A percentile compares a stretch with the other conserved stretches of the same genome.
phyloP scores from a whole-genome alignment of 192 early-diverging fungal species.

The Podila clonocystis region DNA sequence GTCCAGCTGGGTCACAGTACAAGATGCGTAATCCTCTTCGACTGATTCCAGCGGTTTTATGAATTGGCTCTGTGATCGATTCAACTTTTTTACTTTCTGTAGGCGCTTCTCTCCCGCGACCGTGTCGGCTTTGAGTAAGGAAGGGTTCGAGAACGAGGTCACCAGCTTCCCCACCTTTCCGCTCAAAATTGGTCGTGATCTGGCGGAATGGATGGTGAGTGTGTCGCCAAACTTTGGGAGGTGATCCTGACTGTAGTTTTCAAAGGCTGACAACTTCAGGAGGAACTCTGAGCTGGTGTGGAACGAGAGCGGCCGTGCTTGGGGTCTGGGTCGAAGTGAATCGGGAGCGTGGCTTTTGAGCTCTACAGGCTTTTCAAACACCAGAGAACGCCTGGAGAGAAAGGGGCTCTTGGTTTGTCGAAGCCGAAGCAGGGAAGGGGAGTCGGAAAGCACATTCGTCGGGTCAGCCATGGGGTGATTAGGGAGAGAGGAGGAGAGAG shows the following conservation, averaged over 20 bases:
- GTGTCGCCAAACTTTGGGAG: not conserved
- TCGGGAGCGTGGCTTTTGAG: not conserved
- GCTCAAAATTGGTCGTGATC: not conserved
- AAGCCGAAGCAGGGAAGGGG: slow-evolving; percentile 10
- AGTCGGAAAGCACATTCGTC: slow-evolving; percentile 5
- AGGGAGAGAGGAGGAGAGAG: too few relatives aligned
- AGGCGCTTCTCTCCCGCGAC: not conserved
- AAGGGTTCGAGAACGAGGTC: slow-evolving; percentile 17
- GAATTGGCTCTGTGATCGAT: too few relatives aligned
- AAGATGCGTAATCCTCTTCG: too few relatives aligned
- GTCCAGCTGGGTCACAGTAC: too few relatives aligned
- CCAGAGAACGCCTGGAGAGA: not conserved
- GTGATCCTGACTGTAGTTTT: not conserved
- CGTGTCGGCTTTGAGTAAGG: not conserved
- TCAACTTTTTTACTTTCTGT: too few relatives aligned
- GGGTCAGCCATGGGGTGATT: not conserved
- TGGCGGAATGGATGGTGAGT: not conserved
- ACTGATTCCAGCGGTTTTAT: too few relatives aligned
- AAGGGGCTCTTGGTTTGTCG: slow-evolving; percentile 16
- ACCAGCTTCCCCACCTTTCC: slow-evolving; percentile 12
- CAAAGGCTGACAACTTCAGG: not conserved
- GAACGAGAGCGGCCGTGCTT: not conserved
- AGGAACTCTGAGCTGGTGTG: not conserved
- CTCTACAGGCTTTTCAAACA: slow-evolving; percentile 1
- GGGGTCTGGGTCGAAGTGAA: not conserved